Percentiles rank a stretch among this genome's conserved stretches.
Evolutionary conservation across 225 moss, liverwort and hornwort genomes (phyloP).

Genomic region (Anthoceros angustus): DNA sequence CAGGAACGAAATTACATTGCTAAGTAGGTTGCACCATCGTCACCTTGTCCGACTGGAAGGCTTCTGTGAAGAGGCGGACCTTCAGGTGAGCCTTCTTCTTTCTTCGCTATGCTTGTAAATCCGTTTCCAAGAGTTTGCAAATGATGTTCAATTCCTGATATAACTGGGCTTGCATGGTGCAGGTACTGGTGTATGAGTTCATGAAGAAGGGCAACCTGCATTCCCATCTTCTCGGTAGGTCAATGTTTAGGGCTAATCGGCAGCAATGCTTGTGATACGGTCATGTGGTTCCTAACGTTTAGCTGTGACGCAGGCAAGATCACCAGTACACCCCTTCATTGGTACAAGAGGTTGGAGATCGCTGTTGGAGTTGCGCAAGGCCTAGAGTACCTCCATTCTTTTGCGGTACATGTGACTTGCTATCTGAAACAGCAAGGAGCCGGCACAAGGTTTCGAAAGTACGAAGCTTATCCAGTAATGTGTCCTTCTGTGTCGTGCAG

Average conservation of each 20-base stretch:
- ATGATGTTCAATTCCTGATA: background rate
- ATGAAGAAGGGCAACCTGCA: constrained; percentile 73
- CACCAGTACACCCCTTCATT: background rate
- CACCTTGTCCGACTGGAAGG: constrained; percentile 59
- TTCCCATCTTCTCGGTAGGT: background rate
- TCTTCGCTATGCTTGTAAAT: background rate
- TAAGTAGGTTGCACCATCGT: constrained; percentile 53
- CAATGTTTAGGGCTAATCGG: background rate
- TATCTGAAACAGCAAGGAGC: background rate
- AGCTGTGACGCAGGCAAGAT: background rate
- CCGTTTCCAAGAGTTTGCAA: background rate
- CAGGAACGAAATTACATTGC: constrained; percentile 35
- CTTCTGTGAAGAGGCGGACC: constrained; percentile 34
- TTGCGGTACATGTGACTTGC: background rate
- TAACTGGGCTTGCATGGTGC: constrained; percentile 1
- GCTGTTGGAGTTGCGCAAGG: background rate
- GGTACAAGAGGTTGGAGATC: background rate
- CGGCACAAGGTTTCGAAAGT: background rate
- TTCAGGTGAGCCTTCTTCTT: constrained; percentile 18
- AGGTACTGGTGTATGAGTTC: constrained; percentile 87
- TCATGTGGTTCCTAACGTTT: background rate
- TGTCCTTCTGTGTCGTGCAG: background rate
- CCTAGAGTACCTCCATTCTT: background rate
- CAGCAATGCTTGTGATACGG: background rate
- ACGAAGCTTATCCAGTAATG: background rate